phyloP scores from a whole-genome alignment of 1,139 yeast genomes.

The Diutina ranongensis region DNA sequence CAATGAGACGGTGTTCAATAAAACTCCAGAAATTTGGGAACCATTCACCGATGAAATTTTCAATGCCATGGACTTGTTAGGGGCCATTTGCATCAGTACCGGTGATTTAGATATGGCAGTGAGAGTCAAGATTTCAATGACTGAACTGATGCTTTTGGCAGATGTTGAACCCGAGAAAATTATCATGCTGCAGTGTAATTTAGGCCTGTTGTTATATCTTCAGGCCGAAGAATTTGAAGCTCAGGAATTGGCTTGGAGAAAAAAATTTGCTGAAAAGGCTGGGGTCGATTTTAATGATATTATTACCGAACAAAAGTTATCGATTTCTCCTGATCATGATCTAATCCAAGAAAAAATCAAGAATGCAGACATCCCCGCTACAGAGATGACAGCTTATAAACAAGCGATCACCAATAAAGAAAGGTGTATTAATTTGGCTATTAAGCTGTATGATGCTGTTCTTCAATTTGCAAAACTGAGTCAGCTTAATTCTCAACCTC shows the following conservation, averaged over 20 bases:
- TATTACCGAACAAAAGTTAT: conserved; percentile 10
- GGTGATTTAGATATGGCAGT: conserved; percentile 59
- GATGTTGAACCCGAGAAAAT: conserved; percentile 58
- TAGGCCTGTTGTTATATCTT: conserved; percentile 60
- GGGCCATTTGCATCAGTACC: conserved; percentile 53
- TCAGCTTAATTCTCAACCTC: conserved; percentile 20
- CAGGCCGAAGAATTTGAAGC: conserved; percentile 61
- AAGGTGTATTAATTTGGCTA: conserved; percentile 31
- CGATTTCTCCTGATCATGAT: conserved; percentile 8
- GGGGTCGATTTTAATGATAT: conserved; percentile 16
- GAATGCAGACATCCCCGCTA: conserved; percentile 12
- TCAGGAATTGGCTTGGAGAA: conserved; percentile 23
- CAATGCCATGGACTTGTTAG: conserved; percentile 58
- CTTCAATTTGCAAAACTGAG: conserved; percentile 38
- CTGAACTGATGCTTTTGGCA: conserved; percentile 64
- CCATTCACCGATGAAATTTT: conserved; percentile 70
- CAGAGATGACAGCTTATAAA: conserved; percentile 8
- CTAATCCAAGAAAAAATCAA: conserved; percentile 9
- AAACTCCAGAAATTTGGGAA: conserved; percentile 10
- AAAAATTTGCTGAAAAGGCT: conserved; percentile 16
- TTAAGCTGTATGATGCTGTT: conserved; percentile 40
- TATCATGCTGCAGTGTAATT: conserved; percentile 55
- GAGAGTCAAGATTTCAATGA: conserved; percentile 51
- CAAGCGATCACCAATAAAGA: conserved; percentile 19
- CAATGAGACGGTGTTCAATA: conserved; percentile 15